A percentile compares a stretch with the other conserved stretches of the same genome.
These are phyloP conservation scores for Trichomonas vaginalis DNA, from an alignment of 208 protist species.

Conservation along the genomic window DNA sequence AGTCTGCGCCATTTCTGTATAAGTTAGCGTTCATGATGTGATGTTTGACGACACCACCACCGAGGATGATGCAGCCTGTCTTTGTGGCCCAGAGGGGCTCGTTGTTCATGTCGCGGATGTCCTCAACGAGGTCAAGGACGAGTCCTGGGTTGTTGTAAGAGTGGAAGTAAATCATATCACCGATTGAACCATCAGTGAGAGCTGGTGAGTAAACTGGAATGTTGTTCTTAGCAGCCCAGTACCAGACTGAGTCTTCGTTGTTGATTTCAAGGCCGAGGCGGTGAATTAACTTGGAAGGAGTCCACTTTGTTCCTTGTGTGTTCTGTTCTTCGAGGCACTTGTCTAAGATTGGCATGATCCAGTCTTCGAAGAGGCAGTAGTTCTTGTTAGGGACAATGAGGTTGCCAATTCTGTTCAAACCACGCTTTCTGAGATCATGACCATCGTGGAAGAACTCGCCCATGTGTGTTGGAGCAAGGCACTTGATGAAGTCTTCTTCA, in stretches of 20 bases:
- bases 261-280: slow-evolving; percentile 81
- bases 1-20: slow-evolving; percentile 89
- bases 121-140: slow-evolving; percentile 74
- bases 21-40: slow-evolving; percentile 45
- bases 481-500: slow-evolving; percentile 99
- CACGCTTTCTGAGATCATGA: slow-evolving; percentile 48
- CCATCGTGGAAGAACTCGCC: slow-evolving; percentile 77
- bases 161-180: slow-evolving; percentile 99
- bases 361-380: slow-evolving; percentile 98
- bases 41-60: slow-evolving; percentile 45
- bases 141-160: slow-evolving; percentile 73
- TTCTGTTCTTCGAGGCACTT: slow-evolving; percentile 61
- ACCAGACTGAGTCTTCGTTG: slow-evolving; percentile 74
- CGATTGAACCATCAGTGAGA: slow-evolving; percentile 91
- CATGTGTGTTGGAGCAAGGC: slow-evolving; percentile 71
- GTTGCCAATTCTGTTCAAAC: slow-evolving; percentile 77
- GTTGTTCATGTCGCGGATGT: slow-evolving; percentile 85
- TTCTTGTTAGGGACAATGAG: slow-evolving; percentile 98
- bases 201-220: slow-evolving; percentile 97
- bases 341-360: slow-evolving; percentile 87
- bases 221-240: slow-evolving; percentile 87
- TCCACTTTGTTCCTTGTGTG: slow-evolving; percentile 51
- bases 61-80: slow-evolving; percentile 89
- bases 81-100: slow-evolving; percentile 66
- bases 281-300: slow-evolving; percentile 82